Evolutionary conservation across 2,329 filamentous ascomycete species (phyloP).

Genomic region (Aspergillus oerlinghausenensis): DNA sequence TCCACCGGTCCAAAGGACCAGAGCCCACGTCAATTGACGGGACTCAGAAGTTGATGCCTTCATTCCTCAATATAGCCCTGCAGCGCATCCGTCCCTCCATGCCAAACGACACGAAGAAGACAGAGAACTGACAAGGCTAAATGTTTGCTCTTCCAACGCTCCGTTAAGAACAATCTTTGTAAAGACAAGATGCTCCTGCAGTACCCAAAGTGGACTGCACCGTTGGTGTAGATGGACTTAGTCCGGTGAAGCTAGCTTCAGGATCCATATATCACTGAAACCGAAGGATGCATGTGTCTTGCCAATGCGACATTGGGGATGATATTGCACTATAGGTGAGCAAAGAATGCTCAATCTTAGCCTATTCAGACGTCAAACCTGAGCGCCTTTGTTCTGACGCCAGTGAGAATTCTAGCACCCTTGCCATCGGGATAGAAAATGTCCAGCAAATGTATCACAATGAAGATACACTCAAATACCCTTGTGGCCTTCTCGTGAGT

Average conservation of each 20-base stretch:
- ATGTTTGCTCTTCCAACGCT: constrained; percentile 67
- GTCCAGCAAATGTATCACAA: neutral
- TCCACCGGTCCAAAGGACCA: constrained; percentile 26
- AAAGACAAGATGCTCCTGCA: constrained; percentile 64
- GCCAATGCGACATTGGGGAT: neutral
- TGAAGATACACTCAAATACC: neutral
- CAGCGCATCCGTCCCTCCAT: constrained; percentile 13
- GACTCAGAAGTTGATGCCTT: constrained; percentile 35
- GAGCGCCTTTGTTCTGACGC: neutral
- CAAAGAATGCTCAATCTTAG: neutral
- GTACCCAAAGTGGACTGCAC: constrained; percentile 66
- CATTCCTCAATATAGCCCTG: constrained; percentile 25
- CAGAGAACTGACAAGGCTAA: constrained; percentile 21
- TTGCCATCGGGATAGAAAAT: neutral
- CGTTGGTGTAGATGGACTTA: constrained; percentile 50
- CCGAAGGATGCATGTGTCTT: neutral
- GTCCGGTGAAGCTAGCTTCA: constrained; percentile 1
- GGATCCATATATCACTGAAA: neutral
- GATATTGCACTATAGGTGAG: neutral
- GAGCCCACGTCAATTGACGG: constrained; percentile 7
- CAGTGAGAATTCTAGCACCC: neutral
- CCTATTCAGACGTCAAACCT: neutral
- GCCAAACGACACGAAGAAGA: constrained; percentile 14
- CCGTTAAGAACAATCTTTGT: constrained; percentile 72
- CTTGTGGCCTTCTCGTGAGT: constrained; percentile 6